phyloP scores from a whole-genome alignment of 352 stramenopile genomes.

The Phytophthora ramorum region DNA sequence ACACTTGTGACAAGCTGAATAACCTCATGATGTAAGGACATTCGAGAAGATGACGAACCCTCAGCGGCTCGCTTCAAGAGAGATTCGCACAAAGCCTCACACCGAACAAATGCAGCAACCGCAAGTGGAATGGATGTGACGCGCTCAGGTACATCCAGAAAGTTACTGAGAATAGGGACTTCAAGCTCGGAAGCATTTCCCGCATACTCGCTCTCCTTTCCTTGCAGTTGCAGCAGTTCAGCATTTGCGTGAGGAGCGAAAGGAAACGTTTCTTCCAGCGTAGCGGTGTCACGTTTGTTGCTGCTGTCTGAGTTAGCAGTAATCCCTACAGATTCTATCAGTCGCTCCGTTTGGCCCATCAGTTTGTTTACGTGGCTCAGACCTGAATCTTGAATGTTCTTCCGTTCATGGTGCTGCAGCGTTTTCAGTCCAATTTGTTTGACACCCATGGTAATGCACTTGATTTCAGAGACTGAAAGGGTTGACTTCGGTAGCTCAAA shows the following conservation, averaged over 20 bases:
- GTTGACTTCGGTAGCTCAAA: slow-evolving; percentile 63
- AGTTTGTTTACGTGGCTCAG: slow-evolving; percentile 62
- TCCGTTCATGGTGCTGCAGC: slow-evolving; percentile 55
- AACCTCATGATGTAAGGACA: slow-evolving; percentile 90
- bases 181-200: slow-evolving; percentile 76
- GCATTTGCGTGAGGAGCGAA: slow-evolving; percentile 70
- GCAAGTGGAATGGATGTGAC: slow-evolving; percentile 80
- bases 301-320: slow-evolving; percentile 22
- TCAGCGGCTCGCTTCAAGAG: slow-evolving; percentile 83
- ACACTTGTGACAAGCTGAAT: slow-evolving; percentile 87
- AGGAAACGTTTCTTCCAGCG: slow-evolving; percentile 43
- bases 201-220: slow-evolving; percentile 77
- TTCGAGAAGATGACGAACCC: slow-evolving; percentile 90
- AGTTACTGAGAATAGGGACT: slow-evolving; percentile 74
- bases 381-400: slow-evolving; percentile 45
- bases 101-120: slow-evolving; percentile 84
- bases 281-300: slow-evolving; percentile 27
- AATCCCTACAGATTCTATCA: slow-evolving; percentile 49
- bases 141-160: slow-evolving; percentile 85
- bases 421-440: slow-evolving; percentile 85
- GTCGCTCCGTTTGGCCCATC: slow-evolving; percentile 53
- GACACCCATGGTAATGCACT: slow-evolving; percentile 67
- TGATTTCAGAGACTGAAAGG: slow-evolving; percentile 64
- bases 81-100: slow-evolving; percentile 76
- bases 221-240: slow-evolving; percentile 60